Conservation (phyloP, 768 basidiomycete genomes). For the Lactifluus piperatus region DNA sequence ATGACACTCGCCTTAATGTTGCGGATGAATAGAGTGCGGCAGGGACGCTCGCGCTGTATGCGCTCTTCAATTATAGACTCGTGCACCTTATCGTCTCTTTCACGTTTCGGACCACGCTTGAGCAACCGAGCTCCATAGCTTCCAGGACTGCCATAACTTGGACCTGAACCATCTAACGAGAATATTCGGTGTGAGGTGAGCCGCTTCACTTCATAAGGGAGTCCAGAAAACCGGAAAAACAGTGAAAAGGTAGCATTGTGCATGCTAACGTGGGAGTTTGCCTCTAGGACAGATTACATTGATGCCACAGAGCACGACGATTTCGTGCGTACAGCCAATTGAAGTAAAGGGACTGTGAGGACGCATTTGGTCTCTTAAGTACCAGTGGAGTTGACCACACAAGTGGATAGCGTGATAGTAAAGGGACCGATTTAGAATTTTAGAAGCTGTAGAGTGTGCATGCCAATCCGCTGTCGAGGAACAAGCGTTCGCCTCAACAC, state of each 20-base stretch:
- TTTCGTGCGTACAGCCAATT: conserved; percentile 8
- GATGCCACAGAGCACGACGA: not conserved
- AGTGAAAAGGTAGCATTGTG: conserved; percentile 1
- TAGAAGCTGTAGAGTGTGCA: conserved; percentile 5
- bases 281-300: conserved; percentile 2
- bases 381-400: conserved; percentile 10
- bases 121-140: conserved; percentile 31
- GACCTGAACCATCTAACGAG: conserved; percentile 57
- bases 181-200: conserved; percentile 21
- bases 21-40: conserved; percentile 92
- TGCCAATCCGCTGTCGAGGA: conserved; percentile 3
- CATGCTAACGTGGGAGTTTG: not conserved
- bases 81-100: conserved; percentile 84
- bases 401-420: not conserved
- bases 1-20: conserved; percentile 86
- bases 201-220: conserved; percentile 12
- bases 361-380: conserved; percentile 10
- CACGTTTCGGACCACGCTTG: conserved; percentile 53
- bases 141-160: conserved; percentile 45
- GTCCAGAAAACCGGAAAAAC: conserved; percentile 16
- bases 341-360: not conserved
- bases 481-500: conserved; percentile 10
- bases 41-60: conserved; percentile 87
- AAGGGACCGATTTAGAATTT: conserved; percentile 1
- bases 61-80: conserved; percentile 91